Evolutionary conservation across 768 basidiomycete species (phyloP), one percentile per base, ranked within the genome.

Genomic region (Amanita subjunquillea): DNA sequence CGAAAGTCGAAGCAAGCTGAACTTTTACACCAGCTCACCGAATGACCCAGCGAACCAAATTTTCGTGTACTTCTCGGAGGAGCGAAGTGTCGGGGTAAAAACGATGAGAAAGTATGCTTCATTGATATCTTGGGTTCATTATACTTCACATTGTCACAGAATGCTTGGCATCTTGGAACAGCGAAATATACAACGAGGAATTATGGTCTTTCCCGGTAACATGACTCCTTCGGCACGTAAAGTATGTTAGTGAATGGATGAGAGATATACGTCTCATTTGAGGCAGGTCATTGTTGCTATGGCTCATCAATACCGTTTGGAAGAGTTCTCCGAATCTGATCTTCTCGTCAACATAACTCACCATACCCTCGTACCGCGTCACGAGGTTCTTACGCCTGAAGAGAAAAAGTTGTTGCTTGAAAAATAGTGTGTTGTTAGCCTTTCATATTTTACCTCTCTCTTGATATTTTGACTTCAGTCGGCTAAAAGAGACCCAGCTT

Each of bases 171-270:
- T 95, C 58, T 75, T 99, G 50, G 94, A 98, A 65, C 89, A 92
- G 66, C 91, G 94, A 69, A 77, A 77, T 54, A 96, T 96, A 47
- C 80, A 84, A 61, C 79, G 86, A 58, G 96, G 95, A 5, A 85
- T 99, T 63, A 90, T 99, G 58, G 90, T 99, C 56, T 98, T 93
- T 70, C 85, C 92, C 6, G 90, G 88, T 45, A 92, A 85, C 60
- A 94, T 99, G 89, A 97, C 96, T 8, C 90, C 95, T 7, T 91
- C 93, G 6, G 96, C 96, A 10, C 82, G 89, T 64, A 98, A 97
- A 73, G 95, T 91, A 57, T 60, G 72, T 52, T 15, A 17, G 10
- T 32, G 13, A 32, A 10, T 10, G 20, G n/a, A 38, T 48, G 36
- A 34, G 10, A 38, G 52, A 41, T 55, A 50, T 54, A 44, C 43